These are phyloP conservation scores for Saccharomycopsis sp. DNA, from an alignment of 805 yeast species.

Conservation along the genomic window DNA sequence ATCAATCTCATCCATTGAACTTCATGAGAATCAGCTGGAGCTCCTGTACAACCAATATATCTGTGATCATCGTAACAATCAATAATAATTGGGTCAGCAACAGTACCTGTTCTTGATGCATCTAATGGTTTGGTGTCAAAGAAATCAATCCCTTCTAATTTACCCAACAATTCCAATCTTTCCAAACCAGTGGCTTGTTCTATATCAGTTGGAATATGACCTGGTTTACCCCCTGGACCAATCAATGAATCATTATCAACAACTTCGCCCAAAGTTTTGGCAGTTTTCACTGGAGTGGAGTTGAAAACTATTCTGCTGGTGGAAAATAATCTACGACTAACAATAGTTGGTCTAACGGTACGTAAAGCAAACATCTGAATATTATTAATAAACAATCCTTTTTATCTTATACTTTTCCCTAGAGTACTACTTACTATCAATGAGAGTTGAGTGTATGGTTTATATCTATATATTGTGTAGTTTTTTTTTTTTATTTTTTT, in stretches of 20 bases:
- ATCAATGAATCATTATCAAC: constrained; percentile 68
- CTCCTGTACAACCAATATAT: constrained; percentile 96
- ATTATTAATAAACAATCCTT: neutral
- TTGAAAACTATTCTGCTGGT: constrained; percentile 28
- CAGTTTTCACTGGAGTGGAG: constrained; percentile 45
- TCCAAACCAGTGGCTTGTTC: constrained; percentile 98
- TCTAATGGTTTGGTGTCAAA: constrained; percentile 86
- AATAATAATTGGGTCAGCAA: constrained; percentile 79
- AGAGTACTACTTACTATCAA: neutral
- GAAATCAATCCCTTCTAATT: constrained; percentile 90
- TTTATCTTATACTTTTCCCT: neutral
- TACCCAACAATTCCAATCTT: constrained; percentile 91
- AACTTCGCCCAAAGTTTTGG: constrained; percentile 67
- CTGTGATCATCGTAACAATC: constrained; percentile 90
- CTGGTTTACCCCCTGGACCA: constrained; percentile 85
- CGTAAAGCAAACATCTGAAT: constrained; percentile 16
- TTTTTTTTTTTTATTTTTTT: too few species aligned
- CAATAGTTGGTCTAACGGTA: constrained; percentile 6
- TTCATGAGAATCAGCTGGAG: constrained; percentile 88
- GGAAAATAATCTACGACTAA: constrained; percentile 21
- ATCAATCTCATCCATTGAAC: constrained; percentile 91
- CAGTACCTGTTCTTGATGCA: constrained; percentile 83
- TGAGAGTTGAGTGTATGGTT: too few species aligned
- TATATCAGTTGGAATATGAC: constrained; percentile 83
- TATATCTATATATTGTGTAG: too few species aligned